Percentiles rank a stretch among this genome's conserved stretches.
Conservation (phyloP, 75 land plant species). For the Picea glauca region DNA sequence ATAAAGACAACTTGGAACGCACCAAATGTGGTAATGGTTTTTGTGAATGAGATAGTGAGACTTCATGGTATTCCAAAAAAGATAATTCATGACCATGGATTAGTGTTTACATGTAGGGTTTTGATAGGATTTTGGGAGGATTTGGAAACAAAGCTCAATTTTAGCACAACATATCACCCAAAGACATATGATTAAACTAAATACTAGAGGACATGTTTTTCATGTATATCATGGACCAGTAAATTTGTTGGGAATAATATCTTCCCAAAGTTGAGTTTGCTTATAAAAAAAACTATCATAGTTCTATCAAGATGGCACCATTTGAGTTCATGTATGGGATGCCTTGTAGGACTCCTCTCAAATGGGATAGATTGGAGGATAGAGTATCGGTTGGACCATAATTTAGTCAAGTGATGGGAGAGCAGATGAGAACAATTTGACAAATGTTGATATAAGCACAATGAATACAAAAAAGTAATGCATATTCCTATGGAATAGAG, state of each 20-base stretch:
- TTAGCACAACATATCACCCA: constrained; percentile 7
- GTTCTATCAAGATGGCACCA: not conserved
- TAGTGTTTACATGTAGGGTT: not conserved
- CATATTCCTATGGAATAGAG: not conserved
- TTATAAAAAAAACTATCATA: constrained; percentile 8
- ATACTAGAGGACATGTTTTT: constrained; percentile 8
- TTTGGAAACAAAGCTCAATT: not conserved
- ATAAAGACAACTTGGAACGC: not conserved
- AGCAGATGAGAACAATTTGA: not conserved
- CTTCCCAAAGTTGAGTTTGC: constrained; percentile 16
- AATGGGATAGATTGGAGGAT: not conserved
- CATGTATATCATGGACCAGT: not conserved
- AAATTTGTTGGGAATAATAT: constrained; percentile 1
- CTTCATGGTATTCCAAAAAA: not conserved
- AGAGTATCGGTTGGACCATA: not conserved
- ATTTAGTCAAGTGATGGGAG: not conserved
- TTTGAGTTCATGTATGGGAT: constrained; percentile 5
- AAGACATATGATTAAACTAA: constrained; percentile 8
- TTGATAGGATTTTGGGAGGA: not conserved
- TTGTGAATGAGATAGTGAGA: not conserved
- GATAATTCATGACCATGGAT: not conserved
- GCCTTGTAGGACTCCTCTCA: not conserved
- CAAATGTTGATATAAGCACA: not conserved
- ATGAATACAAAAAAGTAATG: not conserved
- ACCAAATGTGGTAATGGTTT: not conserved